Conservation (phyloP, 2,329 filamentous ascomycete species). For the Calonectria multiphialidica region DNA sequence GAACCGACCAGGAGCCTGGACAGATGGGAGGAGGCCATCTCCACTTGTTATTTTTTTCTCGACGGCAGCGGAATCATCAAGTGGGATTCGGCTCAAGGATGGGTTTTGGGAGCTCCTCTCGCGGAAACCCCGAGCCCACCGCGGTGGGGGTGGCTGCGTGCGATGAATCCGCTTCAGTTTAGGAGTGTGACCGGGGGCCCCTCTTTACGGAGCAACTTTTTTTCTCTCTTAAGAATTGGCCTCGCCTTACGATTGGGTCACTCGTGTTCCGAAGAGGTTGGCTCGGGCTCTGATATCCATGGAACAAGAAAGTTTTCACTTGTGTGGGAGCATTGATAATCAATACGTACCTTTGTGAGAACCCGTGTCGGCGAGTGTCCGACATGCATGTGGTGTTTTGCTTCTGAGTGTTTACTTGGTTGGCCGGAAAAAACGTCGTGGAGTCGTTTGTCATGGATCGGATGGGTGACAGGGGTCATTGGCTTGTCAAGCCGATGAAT, state of each 20-base stretch:
- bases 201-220: background rate
- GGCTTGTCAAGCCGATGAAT: background rate
- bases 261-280: background rate
- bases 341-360: background rate
- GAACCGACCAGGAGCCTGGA: constrained; percentile 22
- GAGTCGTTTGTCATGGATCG: background rate
- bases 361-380: background rate
- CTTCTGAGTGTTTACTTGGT: background rate
- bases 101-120: constrained; percentile 8
- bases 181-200: background rate
- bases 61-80: background rate
- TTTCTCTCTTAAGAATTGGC: no score
- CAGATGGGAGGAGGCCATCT: constrained; percentile 12
- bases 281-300: background rate
- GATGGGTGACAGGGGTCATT: background rate
- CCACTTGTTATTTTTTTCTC: constrained; percentile 9
- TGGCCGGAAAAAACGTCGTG: background rate
- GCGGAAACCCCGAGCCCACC: constrained; percentile 8
- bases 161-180: background rate
- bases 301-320: background rate
- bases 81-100: constrained; percentile 8
- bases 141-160: constrained; percentile 5
- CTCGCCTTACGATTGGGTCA: no score
- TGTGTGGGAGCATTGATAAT: background rate
- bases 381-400: background rate